These are phyloP conservation scores for Salmacisia buchloeana DNA, from an alignment of 1,284 basidiomycete species.

Conservation along the genomic window DNA sequence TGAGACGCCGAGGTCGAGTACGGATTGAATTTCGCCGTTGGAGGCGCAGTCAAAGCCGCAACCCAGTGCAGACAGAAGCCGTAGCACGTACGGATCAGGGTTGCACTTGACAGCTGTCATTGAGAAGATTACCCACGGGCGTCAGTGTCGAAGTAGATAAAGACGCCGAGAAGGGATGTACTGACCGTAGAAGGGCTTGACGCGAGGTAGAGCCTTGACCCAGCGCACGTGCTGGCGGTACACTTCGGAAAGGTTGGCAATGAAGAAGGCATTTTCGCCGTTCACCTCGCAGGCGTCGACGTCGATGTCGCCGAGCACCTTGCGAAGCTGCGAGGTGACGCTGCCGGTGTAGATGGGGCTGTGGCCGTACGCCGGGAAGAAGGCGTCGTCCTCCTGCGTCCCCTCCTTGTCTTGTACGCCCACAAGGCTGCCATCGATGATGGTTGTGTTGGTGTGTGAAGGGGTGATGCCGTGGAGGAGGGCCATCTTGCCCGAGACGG, in stretches of 20 bases:
- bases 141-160: neutral
- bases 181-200: slow-evolving; percentile 71
- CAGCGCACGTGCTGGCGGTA: slow-evolving; percentile 82
- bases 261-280: slow-evolving; percentile 91
- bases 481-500: neutral
- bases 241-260: slow-evolving; percentile 84
- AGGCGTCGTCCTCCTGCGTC: neutral
- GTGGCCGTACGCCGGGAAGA: neutral
- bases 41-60: slow-evolving; percentile 98
- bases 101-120: slow-evolving; percentile 85
- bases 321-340: slow-evolving; percentile 34
- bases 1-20: slow-evolving; percentile 64
- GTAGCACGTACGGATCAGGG: slow-evolving; percentile 87
- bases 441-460: neutral
- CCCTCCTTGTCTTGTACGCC: neutral
- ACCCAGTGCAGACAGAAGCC: slow-evolving; percentile 81
- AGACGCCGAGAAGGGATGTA: slow-evolving; percentile 9
- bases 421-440: neutral
- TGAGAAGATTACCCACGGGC: slow-evolving; percentile 11
- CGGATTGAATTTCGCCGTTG: slow-evolving; percentile 80
- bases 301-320: slow-evolving; percentile 43
- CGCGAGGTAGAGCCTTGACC: slow-evolving; percentile 65
- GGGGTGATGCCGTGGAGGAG: neutral
- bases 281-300: slow-evolving; percentile 56
- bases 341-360: slow-evolving; percentile 34